A percentile compares a stretch with the other conserved stretches of the same genome.
These are phyloP conservation scores for Aspergillus neoniger DNA, from an alignment of 2,329 filamentous ascomycete species.

Conservation along the genomic window DNA sequence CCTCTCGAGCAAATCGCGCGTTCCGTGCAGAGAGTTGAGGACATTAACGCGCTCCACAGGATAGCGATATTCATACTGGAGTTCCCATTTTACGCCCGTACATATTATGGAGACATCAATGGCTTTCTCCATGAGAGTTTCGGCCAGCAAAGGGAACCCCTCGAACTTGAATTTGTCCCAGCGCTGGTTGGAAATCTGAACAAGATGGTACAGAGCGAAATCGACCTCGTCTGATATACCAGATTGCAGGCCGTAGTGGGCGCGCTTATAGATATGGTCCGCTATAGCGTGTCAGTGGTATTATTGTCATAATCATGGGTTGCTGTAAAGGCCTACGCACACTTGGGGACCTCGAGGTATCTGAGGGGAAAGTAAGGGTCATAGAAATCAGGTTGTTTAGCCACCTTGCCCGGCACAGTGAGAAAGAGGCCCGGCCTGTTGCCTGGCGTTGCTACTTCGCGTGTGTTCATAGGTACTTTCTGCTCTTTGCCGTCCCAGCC, in stretches of 20 bases:
- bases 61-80: slow-evolving; percentile 66
- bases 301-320: background rate
- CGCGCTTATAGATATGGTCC: slow-evolving; percentile 80
- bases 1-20: slow-evolving; percentile 69
- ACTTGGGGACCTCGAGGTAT: slow-evolving; percentile 39
- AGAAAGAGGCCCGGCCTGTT: slow-evolving; percentile 44
- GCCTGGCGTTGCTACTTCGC: slow-evolving; percentile 46
- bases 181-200: slow-evolving; percentile 92
- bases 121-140: slow-evolving; percentile 82
- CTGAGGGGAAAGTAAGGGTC: slow-evolving; percentile 41
- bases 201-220: slow-evolving; percentile 90
- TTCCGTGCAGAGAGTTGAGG: slow-evolving; percentile 67
- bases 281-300: slow-evolving; percentile 31
- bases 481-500: slow-evolving; percentile 44
- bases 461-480: slow-evolving; percentile 42
- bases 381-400: slow-evolving; percentile 41
- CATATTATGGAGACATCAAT: slow-evolving; percentile 77
- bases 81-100: slow-evolving; percentile 78
- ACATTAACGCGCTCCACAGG: slow-evolving; percentile 57
- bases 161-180: slow-evolving; percentile 97
- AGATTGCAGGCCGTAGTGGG: slow-evolving; percentile 79
- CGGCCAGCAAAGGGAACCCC: slow-evolving; percentile 82
- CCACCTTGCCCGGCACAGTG: slow-evolving; percentile 29
- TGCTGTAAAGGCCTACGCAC: slow-evolving; percentile 26
- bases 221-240: slow-evolving; percentile 78